Conservation (phyloP, 2,329 filamentous ascomycete species). For the Microcyclospora tardicrescens region DNA sequence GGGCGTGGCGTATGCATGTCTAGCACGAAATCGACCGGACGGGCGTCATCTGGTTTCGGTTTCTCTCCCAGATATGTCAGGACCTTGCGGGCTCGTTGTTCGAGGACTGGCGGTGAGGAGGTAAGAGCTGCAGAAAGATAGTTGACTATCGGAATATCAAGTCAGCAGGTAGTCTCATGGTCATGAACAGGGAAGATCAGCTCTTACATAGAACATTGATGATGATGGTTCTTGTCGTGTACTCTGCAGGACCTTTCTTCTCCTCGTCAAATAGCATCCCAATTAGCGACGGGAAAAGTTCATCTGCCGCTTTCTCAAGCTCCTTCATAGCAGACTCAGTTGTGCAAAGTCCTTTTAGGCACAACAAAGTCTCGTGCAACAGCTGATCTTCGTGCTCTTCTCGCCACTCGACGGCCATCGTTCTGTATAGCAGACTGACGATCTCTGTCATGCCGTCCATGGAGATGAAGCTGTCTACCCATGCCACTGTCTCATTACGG, state of each 20-base stretch:
- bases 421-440: slow-evolving; percentile 73
- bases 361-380: slow-evolving; percentile 82
- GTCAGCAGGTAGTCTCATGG: slow-evolving; percentile 3
- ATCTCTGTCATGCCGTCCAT: slow-evolving; percentile 89
- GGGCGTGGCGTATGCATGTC: slow-evolving; percentile 79
- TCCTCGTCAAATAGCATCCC: slow-evolving; percentile 94
- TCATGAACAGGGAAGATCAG: neutral
- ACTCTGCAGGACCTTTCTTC: slow-evolving; percentile 93
- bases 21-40: slow-evolving; percentile 72
- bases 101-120: slow-evolving; percentile 33
- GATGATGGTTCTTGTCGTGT: slow-evolving; percentile 82
- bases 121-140: slow-evolving; percentile 58
- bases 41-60: slow-evolving; percentile 60
- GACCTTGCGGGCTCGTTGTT: slow-evolving; percentile 55
- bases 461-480: slow-evolving; percentile 85
- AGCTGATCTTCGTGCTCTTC: slow-evolving; percentile 94
- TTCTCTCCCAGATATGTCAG: slow-evolving; percentile 72
- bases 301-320: slow-evolving; percentile 63
- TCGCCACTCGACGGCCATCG: slow-evolving; percentile 91
- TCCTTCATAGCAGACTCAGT: slow-evolving; percentile 75
- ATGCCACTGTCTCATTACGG: slow-evolving; percentile 87
- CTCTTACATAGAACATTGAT: slow-evolving; percentile 61
- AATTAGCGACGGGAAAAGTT: slow-evolving; percentile 74
- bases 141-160: slow-evolving; percentile 38
- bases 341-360: slow-evolving; percentile 86